Evolutionary conservation across 192 early-diverging fungal genomes (phyloP), one percentile per base, ranked within the genome.

Genomic region (Coemansia sp.): DNA sequence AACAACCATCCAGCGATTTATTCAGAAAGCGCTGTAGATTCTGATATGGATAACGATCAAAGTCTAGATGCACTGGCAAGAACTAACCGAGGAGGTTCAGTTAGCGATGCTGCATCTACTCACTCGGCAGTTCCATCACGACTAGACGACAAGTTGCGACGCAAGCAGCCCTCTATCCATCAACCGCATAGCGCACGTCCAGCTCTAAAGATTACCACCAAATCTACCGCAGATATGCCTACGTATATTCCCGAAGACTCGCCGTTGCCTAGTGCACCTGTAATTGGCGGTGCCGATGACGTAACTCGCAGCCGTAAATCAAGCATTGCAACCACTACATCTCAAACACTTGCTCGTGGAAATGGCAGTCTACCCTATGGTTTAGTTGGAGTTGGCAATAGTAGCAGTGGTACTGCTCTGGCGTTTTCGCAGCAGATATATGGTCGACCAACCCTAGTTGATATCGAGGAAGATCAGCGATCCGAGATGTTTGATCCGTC

Each of bases 381-480:
- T 28, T 33, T n/a, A 2, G 35, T 36, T 9, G 26, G 11, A 26
- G 26, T 26, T 31, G 58, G 30, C 12, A 33, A 15, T 42, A 44
- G 53, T 39, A 45, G 41, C 26, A n/a, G 9, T 28, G 53, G 39
- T 0, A 11, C 30, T 38, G 18, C 36, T 5, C 3, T 12, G 12
- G 42, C 15, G 5, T 5, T 30, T 7, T 31, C 9, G 47, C 55
- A 63, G 44, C 48, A 49, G 7, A 16, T 59, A 2, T 70, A 66
- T 20, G 67, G 59, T 0, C 67, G 68, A 2, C 67, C 73, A 30
- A 78, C 74, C 7, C 57, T 78, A 45, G 43, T 49, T 15, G 74
- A 78, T 35, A 61, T 78, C 20, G 74, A 78, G 44, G 74, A 78
- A 49, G 73, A 78, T 39, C 74, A 78, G 58, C 63, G 74, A 18